A percentile compares a stretch with the other conserved stretches of the same genome.
phyloP scores from a whole-genome alignment of 192 early-diverging fungal species.

The Dissophora globulifera region DNA sequence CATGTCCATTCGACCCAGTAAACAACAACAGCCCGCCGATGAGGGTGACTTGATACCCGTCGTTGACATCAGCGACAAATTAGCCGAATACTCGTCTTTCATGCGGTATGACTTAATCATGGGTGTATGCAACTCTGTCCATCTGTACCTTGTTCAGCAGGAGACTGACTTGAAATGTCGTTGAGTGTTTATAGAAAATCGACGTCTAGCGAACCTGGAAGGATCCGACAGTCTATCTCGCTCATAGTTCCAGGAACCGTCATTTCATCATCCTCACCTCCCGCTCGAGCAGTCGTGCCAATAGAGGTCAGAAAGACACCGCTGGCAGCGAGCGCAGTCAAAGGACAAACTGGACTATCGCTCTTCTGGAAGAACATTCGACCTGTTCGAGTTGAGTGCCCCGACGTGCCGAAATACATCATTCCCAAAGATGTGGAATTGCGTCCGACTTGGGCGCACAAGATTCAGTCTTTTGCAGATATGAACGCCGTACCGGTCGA shows the following conservation, averaged over 20 bases:
- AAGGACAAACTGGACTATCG: conserved; percentile 42
- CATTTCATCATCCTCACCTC: neutral
- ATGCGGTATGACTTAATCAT: conserved; percentile 32
- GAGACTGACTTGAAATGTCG: neutral
- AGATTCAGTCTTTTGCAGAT: conserved; percentile 27
- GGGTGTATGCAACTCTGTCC: neutral
- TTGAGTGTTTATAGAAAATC: conserved; percentile 25
- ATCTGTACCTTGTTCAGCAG: neutral
- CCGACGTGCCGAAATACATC: conserved; percentile 24
- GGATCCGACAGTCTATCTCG: conserved; percentile 33
- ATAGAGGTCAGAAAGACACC: conserved; percentile 46
- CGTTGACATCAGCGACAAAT: conserved; percentile 45
- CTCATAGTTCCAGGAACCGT: conserved; percentile 35
- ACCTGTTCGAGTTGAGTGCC: conserved; percentile 46
- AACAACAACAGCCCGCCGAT: conserved; percentile 17
- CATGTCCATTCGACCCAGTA: conserved; percentile 27
- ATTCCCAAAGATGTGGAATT: conserved; percentile 49
- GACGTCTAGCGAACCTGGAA: neutral
- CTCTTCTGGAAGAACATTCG: conserved; percentile 52
- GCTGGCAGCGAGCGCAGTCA: conserved; percentile 3
- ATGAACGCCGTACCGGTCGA: conserved; percentile 1
- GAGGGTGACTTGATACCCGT: conserved; percentile 47
- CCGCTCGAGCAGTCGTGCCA: conserved; percentile 26
- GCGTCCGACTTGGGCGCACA: conserved; percentile 49
- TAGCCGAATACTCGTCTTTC: conserved; percentile 47